Evolutionary conservation across 192 early-diverging fungal species (phyloP).

Genomic region (Coemansia sp.): DNA sequence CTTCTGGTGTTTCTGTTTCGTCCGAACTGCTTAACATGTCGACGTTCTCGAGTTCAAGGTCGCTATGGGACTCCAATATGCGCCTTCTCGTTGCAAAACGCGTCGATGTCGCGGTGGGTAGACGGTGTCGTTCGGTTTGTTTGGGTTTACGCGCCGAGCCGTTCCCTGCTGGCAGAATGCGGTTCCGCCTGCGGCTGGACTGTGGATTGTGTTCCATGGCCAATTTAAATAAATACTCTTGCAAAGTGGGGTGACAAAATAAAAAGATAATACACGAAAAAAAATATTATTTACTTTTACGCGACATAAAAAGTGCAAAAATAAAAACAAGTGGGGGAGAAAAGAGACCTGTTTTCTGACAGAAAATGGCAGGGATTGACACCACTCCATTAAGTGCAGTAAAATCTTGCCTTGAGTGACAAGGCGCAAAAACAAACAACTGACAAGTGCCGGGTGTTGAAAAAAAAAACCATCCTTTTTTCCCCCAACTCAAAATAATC

Average conservation of each 20-base stretch:
- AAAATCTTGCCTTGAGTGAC: background rate
- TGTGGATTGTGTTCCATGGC: background rate
- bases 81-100: background rate
- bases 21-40: background rate
- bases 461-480: no score
- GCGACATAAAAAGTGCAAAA: background rate
- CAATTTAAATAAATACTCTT: background rate
- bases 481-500: no score
- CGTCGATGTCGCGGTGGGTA: background rate
- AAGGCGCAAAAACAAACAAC: no score
- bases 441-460: no score
- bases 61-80: conserved; percentile 8
- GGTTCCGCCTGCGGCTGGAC: background rate
- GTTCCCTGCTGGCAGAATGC: background rate
- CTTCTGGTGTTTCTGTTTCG: background rate
- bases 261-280: background rate
- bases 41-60: background rate
- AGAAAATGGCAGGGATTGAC: background rate
- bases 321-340: background rate
- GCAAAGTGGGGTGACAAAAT: background rate
- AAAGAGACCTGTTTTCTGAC: background rate
- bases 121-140: background rate
- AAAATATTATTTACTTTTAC: conserved; percentile 1
- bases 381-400: background rate
- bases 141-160: background rate